Evolutionary conservation across 805 yeast genomes (phyloP), one percentile per base, ranked within the genome.

Genomic region (Wickerhamomyces chaumierensis): DNA sequence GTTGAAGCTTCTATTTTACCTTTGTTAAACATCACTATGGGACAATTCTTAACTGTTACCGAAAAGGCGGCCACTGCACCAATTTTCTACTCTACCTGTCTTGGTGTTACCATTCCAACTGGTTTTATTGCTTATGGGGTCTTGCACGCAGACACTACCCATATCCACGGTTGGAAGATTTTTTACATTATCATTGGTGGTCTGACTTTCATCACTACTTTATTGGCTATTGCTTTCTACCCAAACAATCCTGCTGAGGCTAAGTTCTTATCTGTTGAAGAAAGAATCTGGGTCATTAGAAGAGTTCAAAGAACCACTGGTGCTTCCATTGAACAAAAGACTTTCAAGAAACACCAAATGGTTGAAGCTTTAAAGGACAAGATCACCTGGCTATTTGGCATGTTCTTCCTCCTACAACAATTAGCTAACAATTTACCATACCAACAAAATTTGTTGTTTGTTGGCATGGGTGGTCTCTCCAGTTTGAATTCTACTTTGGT

Each of bases 181-280:
- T 66, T 75, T 39, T 69, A 67, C 55, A 66, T 77, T 27, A 68
- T 75, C 36, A 64, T 71, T 39, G 85, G 82, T 36, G 69, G 74
- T 13, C 51, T 72, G 32, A 72, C 82, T 0, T 57, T 75, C 18
- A 19, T 68, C 17, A 42, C 65, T 29, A 52, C 66, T 2, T 33
- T 61, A 2, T 35, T 60, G 4, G 52, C 66, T 3, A 49, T 55
- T 37, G 61, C 63, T 42, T 37, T 63, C 17, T 76, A 73, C 47
- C 84, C 83, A 32, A 64, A 68, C 42, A 72, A 75, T 50, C 82
- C 82, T 14, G 53, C 76, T 0, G 63, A 60, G 42, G 75, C 75
- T 5, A 61, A 55, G 40, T 71, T 71, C 45, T 58, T 77, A 36
- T 43, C 66, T 4, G 51, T 48, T 2, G 63, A 70, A 34, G 82